These are phyloP conservation scores for Aspergillus oerlinghausenensis DNA, from an alignment of 2,329 filamentous ascomycete genomes.

Conservation along the genomic window DNA sequence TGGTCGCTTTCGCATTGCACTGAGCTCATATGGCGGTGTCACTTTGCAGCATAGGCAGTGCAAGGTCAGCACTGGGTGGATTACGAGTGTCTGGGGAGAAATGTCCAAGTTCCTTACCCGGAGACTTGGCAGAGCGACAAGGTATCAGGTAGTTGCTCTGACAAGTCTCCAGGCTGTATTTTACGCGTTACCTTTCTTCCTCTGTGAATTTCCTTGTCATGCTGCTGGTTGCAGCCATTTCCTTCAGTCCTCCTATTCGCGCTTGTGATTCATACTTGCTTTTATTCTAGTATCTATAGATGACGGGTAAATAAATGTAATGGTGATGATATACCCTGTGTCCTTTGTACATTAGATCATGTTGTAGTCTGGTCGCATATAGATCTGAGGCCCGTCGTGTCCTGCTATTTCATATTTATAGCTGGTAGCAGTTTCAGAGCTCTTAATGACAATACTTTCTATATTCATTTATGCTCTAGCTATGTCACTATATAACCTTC, in stretches of 20 bases:
- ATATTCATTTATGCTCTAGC: background rate
- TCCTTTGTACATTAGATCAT: slow-evolving; percentile 2
- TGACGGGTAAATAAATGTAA: slow-evolving; percentile 16
- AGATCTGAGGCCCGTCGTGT: background rate
- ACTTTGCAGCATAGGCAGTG: slow-evolving; percentile 13
- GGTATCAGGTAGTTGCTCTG: background rate
- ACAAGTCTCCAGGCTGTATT: slow-evolving; percentile 17
- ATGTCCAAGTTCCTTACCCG: slow-evolving; percentile 7
- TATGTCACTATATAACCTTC: no score
- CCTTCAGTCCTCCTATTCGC: background rate
- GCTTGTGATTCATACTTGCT: slow-evolving; percentile 9
- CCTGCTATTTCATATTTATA: background rate
- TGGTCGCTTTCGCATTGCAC: slow-evolving; percentile 19
- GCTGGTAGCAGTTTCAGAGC: background rate
- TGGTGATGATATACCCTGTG: slow-evolving; percentile 11
- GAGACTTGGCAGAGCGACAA: slow-evolving; percentile 3
- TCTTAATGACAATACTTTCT: background rate
- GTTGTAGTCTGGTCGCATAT: slow-evolving; percentile 1
- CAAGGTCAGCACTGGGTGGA: slow-evolving; percentile 10
- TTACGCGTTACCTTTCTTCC: slow-evolving; percentile 8
- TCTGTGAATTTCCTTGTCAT: slow-evolving; percentile 7
- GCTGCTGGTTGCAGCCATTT: slow-evolving; percentile 12
- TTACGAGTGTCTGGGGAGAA: slow-evolving; percentile 7
- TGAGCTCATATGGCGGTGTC: slow-evolving; percentile 18
- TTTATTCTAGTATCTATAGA: slow-evolving; percentile 16